phyloP scores from a whole-genome alignment of 2,329 filamentous ascomycete genomes.

The Penicillium concentricum region DNA sequence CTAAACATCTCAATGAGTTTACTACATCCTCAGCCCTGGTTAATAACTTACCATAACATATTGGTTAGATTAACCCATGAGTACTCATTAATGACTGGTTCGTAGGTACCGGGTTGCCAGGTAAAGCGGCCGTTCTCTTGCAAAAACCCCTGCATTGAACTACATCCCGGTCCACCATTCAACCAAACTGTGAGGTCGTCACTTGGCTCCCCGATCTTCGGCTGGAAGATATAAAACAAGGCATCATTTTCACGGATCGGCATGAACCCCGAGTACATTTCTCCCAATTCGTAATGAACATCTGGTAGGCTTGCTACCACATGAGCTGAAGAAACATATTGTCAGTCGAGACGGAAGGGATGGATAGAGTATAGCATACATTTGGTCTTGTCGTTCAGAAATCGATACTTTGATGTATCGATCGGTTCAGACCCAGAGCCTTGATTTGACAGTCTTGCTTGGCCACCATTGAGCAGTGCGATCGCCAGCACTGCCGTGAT shows the following conservation, averaged over 20 bases:
- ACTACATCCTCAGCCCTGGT: too few species aligned
- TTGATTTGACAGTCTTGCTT: neutral
- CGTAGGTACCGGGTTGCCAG: conserved; percentile 68
- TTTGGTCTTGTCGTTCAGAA: conserved; percentile 27
- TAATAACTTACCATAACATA: conserved; percentile 64
- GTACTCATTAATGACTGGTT: conserved; percentile 65
- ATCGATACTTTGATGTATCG: conserved; percentile 22
- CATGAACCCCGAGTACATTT: conserved; percentile 51
- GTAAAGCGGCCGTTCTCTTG: conserved; percentile 75
- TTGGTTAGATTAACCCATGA: conserved; percentile 74
- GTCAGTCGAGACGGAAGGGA: neutral
- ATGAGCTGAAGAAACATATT: conserved; percentile 44
- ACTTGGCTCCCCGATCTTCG: conserved; percentile 42
- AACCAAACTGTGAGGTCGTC: conserved; percentile 46
- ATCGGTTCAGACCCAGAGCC: neutral
- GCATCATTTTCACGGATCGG: conserved; percentile 54
- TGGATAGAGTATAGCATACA: conserved; percentile 16
- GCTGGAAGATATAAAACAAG: conserved; percentile 53
- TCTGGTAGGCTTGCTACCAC: conserved; percentile 68
- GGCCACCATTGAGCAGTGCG: neutral
- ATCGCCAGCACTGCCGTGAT: neutral
- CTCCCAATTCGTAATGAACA: conserved; percentile 65
- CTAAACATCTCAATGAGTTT: conserved; percentile 7
- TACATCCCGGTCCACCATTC: conserved; percentile 57
- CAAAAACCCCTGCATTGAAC: conserved; percentile 65